Evolutionary conservation across 1,284 basidiomycete genomes (phyloP).

Genomic region (Rugosomyces carneus): DNA sequence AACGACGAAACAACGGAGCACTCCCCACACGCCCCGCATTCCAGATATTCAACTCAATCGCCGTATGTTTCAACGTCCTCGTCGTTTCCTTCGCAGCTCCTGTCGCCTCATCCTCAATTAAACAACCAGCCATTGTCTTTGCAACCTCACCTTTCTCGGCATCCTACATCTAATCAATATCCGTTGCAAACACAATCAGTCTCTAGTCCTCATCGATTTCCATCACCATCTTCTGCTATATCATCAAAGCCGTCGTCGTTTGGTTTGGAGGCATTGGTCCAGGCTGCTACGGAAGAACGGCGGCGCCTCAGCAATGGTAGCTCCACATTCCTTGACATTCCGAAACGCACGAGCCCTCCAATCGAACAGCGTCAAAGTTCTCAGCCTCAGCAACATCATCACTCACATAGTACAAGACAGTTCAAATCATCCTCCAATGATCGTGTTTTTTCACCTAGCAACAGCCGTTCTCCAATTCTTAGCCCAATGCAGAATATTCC

Average conservation of each 20-base stretch:
- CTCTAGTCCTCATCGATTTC: slow-evolving; percentile 7
- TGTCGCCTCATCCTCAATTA: slow-evolving; percentile 8
- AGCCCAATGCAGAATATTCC: slow-evolving; percentile 8
- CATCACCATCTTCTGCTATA: slow-evolving; percentile 5
- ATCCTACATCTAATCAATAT: slow-evolving; percentile 8
- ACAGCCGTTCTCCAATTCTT: slow-evolving; percentile 12
- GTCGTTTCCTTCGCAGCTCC: slow-evolving; percentile 15
- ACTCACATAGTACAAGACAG: slow-evolving; percentile 11
- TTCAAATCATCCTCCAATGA: slow-evolving; percentile 7
- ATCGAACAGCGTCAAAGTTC: slow-evolving; percentile 6
- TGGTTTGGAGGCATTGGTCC: slow-evolving; percentile 33
- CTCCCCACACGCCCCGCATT: slow-evolving; percentile 34
- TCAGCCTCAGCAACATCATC: slow-evolving; percentile 12
- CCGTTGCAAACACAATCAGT: slow-evolving; percentile 6
- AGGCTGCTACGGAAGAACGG: slow-evolving; percentile 31
- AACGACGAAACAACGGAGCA: slow-evolving; percentile 36
- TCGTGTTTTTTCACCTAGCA: slow-evolving; percentile 11
- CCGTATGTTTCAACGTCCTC: slow-evolving; percentile 14
- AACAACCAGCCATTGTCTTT: slow-evolving; percentile 11
- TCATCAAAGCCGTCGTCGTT: slow-evolving; percentile 10
- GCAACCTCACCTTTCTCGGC: slow-evolving; percentile 6
- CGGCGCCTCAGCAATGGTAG: slow-evolving; percentile 20
- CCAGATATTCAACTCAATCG: slow-evolving; percentile 24
- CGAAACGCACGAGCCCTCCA: slow-evolving; percentile 8
- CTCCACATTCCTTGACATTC: slow-evolving; percentile 10